Conservation (phyloP, 805 yeast genomes). For the Phaffomyces thermotolerans region DNA sequence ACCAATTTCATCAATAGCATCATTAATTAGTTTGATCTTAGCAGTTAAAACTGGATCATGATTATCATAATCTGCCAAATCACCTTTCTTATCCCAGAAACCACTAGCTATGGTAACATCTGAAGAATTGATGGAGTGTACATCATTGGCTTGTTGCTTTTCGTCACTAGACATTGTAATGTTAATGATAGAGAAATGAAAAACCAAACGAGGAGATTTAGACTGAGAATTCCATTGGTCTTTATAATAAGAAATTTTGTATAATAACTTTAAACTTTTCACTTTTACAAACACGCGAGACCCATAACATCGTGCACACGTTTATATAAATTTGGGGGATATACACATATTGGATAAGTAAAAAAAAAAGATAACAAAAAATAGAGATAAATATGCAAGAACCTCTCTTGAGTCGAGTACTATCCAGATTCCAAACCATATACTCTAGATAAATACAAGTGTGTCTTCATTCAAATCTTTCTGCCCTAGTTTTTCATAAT, state of each 20-base stretch:
- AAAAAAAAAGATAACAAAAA: no score
- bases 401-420: no score
- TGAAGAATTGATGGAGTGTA: background rate
- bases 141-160: background rate
- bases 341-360: no score
- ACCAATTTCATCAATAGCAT: conserved; percentile 54
- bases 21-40: conserved; percentile 39
- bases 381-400: no score
- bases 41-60: conserved; percentile 23
- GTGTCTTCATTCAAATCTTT: no score
- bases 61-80: conserved; percentile 9
- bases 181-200: no score
- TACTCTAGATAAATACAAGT: no score
- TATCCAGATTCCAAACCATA: no score
- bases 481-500: no score
- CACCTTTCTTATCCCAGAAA: conserved; percentile 14
- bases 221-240: background rate
- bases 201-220: no score
- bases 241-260: background rate
- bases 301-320: no score
- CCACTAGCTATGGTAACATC: background rate
- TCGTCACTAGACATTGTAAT: background rate
- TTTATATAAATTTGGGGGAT: no score
- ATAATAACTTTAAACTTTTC: background rate
- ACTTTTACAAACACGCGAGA: background rate